These are phyloP conservation scores for Cudoniella acicularis DNA, from an alignment of 495 filamentous ascomycete species.

Conservation along the genomic window DNA sequence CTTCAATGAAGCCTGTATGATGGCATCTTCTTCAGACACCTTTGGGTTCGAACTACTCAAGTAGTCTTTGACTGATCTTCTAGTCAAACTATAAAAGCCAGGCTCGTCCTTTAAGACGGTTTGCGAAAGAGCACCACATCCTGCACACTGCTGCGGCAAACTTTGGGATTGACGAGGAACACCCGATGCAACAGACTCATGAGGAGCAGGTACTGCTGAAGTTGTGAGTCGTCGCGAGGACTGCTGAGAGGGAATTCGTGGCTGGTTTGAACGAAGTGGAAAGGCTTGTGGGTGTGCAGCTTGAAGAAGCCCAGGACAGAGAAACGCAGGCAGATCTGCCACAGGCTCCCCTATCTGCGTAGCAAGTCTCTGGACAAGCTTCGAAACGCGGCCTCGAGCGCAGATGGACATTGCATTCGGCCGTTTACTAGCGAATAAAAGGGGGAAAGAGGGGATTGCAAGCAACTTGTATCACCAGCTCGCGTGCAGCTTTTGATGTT, in stretches of 20 bases:
- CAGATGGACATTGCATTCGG: constrained; percentile 14
- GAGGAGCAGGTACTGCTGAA: not conserved
- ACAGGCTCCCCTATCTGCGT: constrained; percentile 7
- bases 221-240: not conserved
- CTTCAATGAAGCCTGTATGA: constrained; percentile 31
- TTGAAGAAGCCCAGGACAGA: constrained; percentile 20
- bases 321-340: constrained; percentile 19
- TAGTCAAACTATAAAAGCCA: constrained; percentile 66
- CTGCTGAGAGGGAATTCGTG: not conserved
- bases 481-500: too few relatives aligned
- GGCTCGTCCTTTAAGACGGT: constrained; percentile 61
- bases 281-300: not conserved
- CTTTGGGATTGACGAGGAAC: too few relatives aligned
- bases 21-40: constrained; percentile 21
- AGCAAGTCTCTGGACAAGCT: constrained; percentile 6
- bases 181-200: too few relatives aligned
- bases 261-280: not conserved
- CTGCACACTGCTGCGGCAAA: constrained; percentile 69
- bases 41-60: constrained; percentile 28
- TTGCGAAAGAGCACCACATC: constrained; percentile 86
- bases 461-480: too few relatives aligned
- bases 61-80: constrained; percentile 48
- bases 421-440: not conserved
- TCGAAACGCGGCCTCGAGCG: not conserved
- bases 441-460: not conserved